phyloP scores from a whole-genome alignment of 345 rosid genomes.

The Populus euphratica region DNA sequence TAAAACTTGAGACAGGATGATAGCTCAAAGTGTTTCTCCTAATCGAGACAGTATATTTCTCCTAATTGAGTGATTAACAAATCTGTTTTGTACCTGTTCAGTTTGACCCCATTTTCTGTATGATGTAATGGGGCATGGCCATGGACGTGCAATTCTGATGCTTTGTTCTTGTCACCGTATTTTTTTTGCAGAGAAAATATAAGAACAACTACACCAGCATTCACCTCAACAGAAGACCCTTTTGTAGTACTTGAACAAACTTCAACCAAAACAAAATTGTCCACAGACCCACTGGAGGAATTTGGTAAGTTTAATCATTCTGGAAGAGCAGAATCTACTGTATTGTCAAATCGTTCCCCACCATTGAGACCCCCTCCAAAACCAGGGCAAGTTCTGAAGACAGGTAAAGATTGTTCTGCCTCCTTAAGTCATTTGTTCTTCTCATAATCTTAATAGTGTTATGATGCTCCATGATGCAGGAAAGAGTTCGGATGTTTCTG shows the following conservation, averaged over 20 bases:
- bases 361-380: conserved; percentile 65
- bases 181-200: conserved; percentile 23
- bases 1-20: not conserved
- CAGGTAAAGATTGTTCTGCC: conserved; percentile 45
- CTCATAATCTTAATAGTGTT: conserved; percentile 14
- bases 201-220: conserved; percentile 29
- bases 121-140: not conserved
- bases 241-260: conserved; percentile 61
- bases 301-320: conserved; percentile 41
- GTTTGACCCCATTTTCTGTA: not conserved
- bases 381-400: conserved; percentile 53
- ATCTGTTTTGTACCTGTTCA: not conserved
- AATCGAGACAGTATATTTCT: not conserved
- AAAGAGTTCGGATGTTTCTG: conserved; percentile 44
- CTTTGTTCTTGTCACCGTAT: not conserved
- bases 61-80: not conserved
- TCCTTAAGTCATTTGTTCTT: conserved; percentile 6
- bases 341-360: conserved; percentile 30
- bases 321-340: conserved; percentile 28
- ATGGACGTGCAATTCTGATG: not conserved
- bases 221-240: conserved; percentile 47
- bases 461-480: conserved; percentile 38
- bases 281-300: conserved; percentile 57
- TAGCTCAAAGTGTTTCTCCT: not conserved
- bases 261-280: conserved; percentile 30